A percentile compares a stretch with the other conserved stretches of the same genome.
Conservation (phyloP, 805 yeast species). For the Diddensiella caesifluorescens region DNA sequence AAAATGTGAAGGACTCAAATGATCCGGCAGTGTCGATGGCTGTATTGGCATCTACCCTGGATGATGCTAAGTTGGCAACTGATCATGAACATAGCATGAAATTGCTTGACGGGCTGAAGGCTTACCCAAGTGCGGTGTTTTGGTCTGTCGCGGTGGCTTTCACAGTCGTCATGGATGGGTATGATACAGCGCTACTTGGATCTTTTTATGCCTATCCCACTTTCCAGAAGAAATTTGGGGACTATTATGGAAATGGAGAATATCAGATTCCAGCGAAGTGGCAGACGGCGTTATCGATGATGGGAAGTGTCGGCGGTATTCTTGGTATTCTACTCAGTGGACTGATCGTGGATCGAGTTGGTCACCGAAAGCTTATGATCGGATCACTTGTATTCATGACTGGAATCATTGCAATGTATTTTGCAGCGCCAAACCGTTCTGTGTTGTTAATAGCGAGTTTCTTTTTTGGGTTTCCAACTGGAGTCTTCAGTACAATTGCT, state of each 20-base stretch:
- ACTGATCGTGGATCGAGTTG: conserved; percentile 7
- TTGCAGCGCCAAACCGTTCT: conserved; percentile 38
- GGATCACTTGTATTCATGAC: conserved; percentile 2
- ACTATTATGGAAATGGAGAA: background rate
- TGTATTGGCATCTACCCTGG: no score
- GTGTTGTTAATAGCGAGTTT: conserved; percentile 36
- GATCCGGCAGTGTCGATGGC: no score
- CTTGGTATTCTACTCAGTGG: conserved; percentile 37
- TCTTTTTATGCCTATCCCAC: conserved; percentile 43
- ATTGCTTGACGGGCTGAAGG: conserved; percentile 28
- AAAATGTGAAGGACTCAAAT: no score
- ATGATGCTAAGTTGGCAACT: conserved; percentile 3
- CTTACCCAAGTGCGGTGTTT: conserved; percentile 38
- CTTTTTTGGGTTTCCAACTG: conserved; percentile 41
- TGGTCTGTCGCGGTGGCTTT: conserved; percentile 44
- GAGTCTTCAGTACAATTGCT: conserved; percentile 44
- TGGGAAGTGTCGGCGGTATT: conserved; percentile 36
- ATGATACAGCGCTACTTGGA: conserved; percentile 38
- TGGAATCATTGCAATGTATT: conserved; percentile 36
- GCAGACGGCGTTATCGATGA: conserved; percentile 21
- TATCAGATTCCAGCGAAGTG: conserved; percentile 20
- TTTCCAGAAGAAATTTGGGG: conserved; percentile 39
- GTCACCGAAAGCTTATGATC: conserved; percentile 3
- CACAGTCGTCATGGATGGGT: conserved; percentile 46
- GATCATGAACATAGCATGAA: conserved; percentile 23